Base-by-base conservation (phyloP, 176 grass and related monocot genomes). In the Aegilops longissima region DNA sequence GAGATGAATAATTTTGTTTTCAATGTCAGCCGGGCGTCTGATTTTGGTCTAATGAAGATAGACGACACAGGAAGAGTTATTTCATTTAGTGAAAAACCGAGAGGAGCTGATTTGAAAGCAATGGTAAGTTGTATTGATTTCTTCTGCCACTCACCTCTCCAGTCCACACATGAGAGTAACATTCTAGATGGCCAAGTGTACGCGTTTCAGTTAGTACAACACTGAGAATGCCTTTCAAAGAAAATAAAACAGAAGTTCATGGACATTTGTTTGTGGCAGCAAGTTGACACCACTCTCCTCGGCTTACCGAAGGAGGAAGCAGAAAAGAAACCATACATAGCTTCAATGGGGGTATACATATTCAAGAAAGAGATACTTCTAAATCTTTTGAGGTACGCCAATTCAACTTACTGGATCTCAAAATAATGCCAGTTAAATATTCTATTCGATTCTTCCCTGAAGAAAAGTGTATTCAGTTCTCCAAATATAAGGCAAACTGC, bases 31-130 rank as follows among this genome's bases (percentile, higher is more conserved):
- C 92, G 94, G 61, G 94, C 97, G 31, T 98, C 97, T 76, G 92
- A 94, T 93, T 98, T 96, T 86, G 94, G 92, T 82, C 76, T 98
- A 77, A 94, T 98, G 90, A 98, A 96, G 80, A 96, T 92, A 88
- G 90, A 96, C 2, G 70, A 83, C 54, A 92, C 87, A 29, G 92
- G 94, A 87, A 89, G 85, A 86, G 87, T 98, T 8, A 64, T 96
- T 76, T 96, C 94, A 47, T 98, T 98, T 68, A 94, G 90, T 21
- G 97, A 98, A 85, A 96, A 98, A 52, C 94, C 97, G 66, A 98
- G 90, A 88, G 94, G 97, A 81, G 79, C 84, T 87, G 90, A 93
- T 16, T 88, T 98, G 17, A 98, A 96, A 56, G 88, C 89, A 18
- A 98, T 96, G 94, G 97, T 98, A 90, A 92, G 86, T 66, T 56